A percentile compares a stretch with the other conserved stretches of the same genome.
Conservation (phyloP, 352 stramenopile species). For the Paralagenidium karlingii region DNA sequence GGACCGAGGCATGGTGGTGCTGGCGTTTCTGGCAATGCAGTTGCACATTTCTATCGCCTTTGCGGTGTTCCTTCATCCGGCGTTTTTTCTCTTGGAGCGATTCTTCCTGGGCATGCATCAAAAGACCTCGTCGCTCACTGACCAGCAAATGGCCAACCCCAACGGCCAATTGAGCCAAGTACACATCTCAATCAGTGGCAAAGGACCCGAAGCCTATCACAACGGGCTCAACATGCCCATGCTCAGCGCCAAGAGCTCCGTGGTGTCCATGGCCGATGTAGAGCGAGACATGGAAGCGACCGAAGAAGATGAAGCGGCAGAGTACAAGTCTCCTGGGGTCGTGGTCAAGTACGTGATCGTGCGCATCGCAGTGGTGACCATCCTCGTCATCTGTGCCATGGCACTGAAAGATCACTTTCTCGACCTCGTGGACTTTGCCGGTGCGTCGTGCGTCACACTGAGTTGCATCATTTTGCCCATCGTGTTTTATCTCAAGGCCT, state of each 20-base stretch:
- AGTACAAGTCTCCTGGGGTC: slow-evolving; percentile 17
- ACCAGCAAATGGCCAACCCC: too few relatives aligned
- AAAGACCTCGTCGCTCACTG: not conserved
- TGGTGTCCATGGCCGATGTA: not conserved
- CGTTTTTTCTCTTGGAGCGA: slow-evolving; percentile 6
- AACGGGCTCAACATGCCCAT: slow-evolving; percentile 14
- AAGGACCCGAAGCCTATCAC: not conserved
- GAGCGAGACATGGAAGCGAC: slow-evolving; percentile 16
- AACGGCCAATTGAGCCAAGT: too few relatives aligned
- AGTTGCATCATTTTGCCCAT: slow-evolving; percentile 34
- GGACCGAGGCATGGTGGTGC: slow-evolving; percentile 6
- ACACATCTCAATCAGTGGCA: not conserved
- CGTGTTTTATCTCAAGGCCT: slow-evolving; percentile 21
- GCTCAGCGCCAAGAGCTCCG: slow-evolving; percentile 4
- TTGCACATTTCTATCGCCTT: slow-evolving; percentile 9
- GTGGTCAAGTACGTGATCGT: slow-evolving; percentile 23
- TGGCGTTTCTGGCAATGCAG: slow-evolving; percentile 8
- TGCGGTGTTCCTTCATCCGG: slow-evolving; percentile 4
- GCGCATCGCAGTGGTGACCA: slow-evolving; percentile 16
- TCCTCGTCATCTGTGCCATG: slow-evolving; percentile 19
- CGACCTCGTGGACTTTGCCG: slow-evolving; percentile 23
- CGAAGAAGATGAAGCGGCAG: slow-evolving; percentile 12
- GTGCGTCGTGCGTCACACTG: slow-evolving; percentile 23
- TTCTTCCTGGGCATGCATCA: slow-evolving; percentile 5
- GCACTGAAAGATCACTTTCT: slow-evolving; percentile 27